These are phyloP conservation scores for Tephrocybe rancida DNA, from an alignment of 768 basidiomycete genomes.

Conservation along the genomic window DNA sequence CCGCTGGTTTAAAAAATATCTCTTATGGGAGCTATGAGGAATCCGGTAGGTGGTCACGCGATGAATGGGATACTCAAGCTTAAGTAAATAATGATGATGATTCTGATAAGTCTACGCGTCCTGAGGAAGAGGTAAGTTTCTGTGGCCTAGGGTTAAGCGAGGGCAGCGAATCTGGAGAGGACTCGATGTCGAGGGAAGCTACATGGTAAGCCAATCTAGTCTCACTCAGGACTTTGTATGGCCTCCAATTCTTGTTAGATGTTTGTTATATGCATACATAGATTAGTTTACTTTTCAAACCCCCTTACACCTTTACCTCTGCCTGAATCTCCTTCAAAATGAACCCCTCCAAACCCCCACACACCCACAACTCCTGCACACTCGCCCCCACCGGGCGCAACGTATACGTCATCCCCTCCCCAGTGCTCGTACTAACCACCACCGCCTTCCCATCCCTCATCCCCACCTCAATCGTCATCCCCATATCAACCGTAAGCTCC, in stretches of 20 bases:
- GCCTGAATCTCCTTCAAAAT: constrained; percentile 74
- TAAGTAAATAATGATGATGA: no score
- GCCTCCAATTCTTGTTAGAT: no score
- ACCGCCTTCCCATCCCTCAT: constrained; percentile 74
- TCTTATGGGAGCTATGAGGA: not conserved
- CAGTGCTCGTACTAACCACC: constrained; percentile 44
- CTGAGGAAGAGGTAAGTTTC: no score
- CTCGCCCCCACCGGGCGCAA: constrained; percentile 86
- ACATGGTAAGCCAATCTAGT: no score
- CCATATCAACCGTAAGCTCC: constrained; percentile 81
- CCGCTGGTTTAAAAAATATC: not conserved
- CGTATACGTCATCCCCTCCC: constrained; percentile 54
- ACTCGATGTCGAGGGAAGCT: no score
- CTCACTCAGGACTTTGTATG: no score
- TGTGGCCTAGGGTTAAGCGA: no score
- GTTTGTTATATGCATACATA: no score
- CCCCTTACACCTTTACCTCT: constrained; percentile 19
- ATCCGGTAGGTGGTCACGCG: not conserved
- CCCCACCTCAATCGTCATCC: constrained; percentile 61
- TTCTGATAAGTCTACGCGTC: no score
- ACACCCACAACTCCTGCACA: constrained; percentile 98
- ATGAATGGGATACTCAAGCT: no score
- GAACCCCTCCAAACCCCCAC: constrained; percentile 91
- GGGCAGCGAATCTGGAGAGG: no score
- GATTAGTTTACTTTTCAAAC: not conserved